These are phyloP conservation scores for Plantago major DNA, from an alignment of 257 asterid species.

Conservation along the genomic window DNA sequence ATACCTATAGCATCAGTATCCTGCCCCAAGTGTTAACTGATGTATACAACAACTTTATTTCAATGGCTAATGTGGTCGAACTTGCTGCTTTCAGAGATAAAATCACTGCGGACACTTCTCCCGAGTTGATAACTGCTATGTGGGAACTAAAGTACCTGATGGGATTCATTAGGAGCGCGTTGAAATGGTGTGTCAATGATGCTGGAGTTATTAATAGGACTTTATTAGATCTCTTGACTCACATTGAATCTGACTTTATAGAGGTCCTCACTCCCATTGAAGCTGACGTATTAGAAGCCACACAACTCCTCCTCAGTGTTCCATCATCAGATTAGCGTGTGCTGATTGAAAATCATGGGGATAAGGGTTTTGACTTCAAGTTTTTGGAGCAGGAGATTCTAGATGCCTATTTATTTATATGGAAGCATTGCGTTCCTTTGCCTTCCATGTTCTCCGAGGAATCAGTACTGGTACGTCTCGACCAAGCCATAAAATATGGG, in stretches of 20 bases:
- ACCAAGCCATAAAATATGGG: neutral
- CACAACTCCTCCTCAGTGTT: neutral
- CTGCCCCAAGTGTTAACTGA: neutral
- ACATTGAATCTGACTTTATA: neutral
- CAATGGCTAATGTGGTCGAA: neutral
- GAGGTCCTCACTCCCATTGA: no score
- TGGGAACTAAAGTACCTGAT: neutral
- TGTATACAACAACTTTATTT: neutral
- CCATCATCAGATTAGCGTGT: neutral
- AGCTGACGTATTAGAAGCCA: no score
- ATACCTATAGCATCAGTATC: neutral
- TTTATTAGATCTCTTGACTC: neutral
- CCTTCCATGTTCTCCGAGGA: neutral
- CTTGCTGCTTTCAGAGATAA: neutral
- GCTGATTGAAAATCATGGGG: no score
- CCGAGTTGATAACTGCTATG: no score
- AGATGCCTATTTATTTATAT: neutral
- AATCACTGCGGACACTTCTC: no score
- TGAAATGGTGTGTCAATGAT: neutral
- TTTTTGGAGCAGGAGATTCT: neutral
- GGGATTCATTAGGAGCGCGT: neutral
- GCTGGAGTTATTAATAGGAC: neutral
- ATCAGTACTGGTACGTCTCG: neutral
- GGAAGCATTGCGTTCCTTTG: neutral
- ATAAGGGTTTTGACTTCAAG: no score